Conservation (phyloP, 768 basidiomycete species). For the Podaxis rugospora region DNA sequence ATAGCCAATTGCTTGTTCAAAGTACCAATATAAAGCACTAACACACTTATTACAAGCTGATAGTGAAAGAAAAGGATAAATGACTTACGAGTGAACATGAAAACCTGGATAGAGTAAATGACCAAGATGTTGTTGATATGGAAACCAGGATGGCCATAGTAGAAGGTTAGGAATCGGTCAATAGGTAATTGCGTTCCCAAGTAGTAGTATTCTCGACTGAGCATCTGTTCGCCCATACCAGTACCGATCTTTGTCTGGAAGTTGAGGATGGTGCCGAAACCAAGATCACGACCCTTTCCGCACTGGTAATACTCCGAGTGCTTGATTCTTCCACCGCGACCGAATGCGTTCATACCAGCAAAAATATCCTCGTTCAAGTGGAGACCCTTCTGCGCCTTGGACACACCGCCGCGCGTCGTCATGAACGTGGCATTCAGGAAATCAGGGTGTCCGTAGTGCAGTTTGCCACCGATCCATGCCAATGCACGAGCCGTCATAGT, state of each 20-base stretch:
- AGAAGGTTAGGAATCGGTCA: conserved; percentile 98
- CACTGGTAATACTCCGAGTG: conserved; percentile 99
- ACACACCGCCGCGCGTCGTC: conserved; percentile 97
- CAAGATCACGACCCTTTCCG: conserved; percentile 98
- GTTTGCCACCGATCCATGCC: conserved; percentile 96
- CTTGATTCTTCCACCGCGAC: conserved; percentile 98
- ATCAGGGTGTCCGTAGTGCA: conserved; percentile 99
- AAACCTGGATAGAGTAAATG: conserved; percentile 95
- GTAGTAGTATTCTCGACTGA: conserved; percentile 99
- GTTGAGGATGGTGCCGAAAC: conserved; percentile 98
- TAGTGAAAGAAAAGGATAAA: conserved; percentile 6
- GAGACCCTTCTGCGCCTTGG: conserved; percentile 97
- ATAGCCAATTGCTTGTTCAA: conserved; percentile 91
- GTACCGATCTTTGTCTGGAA: conserved; percentile 99
- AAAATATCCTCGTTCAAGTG: conserved; percentile 99
- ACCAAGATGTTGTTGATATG: conserved; percentile 99
- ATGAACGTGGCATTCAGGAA: conserved; percentile 98
- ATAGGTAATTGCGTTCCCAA: conserved; percentile 96
- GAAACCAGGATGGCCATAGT: conserved; percentile 99
- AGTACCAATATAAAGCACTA: conserved; percentile 92
- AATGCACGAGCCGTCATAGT: conserved; percentile 94
- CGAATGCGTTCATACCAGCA: conserved; percentile 98
- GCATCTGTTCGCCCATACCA: conserved; percentile 99
- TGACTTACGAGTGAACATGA: conserved; percentile 88
- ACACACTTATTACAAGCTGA: neutral